Percentiles rank a stretch among this genome's conserved stretches.
Evolutionary conservation across 768 basidiomycete species (phyloP).

Genomic region (Paxillus involutus): DNA sequence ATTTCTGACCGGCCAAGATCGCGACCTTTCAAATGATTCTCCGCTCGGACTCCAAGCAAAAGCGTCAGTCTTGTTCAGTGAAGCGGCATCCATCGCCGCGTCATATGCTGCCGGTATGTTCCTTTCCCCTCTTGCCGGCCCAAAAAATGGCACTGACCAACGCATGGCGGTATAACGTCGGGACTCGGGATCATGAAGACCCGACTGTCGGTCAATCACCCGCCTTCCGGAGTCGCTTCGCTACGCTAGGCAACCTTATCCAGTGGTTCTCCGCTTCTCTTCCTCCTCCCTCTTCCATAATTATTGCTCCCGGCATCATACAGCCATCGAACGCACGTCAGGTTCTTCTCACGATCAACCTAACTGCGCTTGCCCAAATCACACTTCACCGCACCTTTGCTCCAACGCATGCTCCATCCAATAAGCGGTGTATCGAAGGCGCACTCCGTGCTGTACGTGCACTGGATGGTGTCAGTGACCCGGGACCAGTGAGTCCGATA

Average conservation of each 20-base stretch:
- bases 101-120: constrained; percentile 30
- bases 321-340: neutral
- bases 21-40: constrained; percentile 8
- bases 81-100: constrained; percentile 27
- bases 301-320: neutral
- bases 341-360: constrained; percentile 14
- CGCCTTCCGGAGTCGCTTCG: constrained; percentile 43
- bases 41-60: constrained; percentile 23
- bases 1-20: constrained; percentile 17
- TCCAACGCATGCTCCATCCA: constrained; percentile 11
- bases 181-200: constrained; percentile 28
- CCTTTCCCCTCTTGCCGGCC: neutral
- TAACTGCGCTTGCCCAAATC: constrained; percentile 24
- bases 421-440: constrained; percentile 13
- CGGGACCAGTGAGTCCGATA: constrained; percentile 12
- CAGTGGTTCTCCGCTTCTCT: constrained; percentile 35
- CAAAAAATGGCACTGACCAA: neutral
- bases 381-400: constrained; percentile 23
- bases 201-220: constrained; percentile 41
- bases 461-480: constrained; percentile 13
- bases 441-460: constrained; percentile 13
- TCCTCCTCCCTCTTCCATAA: neutral
- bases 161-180: neutral
- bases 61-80: constrained; percentile 35
- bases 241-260: constrained; percentile 46